phyloP scores from a whole-genome alignment of 352 stramenopile species.

The Pythium rishiriense region DNA sequence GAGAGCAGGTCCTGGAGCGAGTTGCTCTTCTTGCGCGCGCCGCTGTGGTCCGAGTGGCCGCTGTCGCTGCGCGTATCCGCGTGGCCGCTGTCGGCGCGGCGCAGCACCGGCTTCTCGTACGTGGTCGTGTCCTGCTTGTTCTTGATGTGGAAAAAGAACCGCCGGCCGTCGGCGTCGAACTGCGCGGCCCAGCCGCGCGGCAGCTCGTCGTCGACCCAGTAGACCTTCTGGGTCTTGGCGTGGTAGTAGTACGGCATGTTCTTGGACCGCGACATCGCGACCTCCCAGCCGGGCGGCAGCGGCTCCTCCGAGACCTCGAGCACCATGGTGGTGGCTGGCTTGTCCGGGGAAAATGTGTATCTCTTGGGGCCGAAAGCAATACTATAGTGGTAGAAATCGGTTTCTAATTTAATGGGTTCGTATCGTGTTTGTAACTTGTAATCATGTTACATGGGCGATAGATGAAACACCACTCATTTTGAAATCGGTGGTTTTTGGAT shows the following conservation, averaged over 20 bases:
- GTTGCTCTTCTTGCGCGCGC: conserved; percentile 68
- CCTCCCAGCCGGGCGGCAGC: conserved; percentile 71
- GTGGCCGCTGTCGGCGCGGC: conserved; percentile 9
- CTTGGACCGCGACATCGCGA: conserved; percentile 80
- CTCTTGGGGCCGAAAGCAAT: not conserved
- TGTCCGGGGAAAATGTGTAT: not conserved
- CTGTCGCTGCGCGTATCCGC: not conserved
- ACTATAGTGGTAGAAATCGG: not conserved
- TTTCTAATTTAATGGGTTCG: not conserved
- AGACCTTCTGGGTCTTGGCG: conserved; percentile 69
- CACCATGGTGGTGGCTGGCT: conserved; percentile 31
- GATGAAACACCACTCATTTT: not conserved
- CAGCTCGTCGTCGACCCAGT: conserved; percentile 83
- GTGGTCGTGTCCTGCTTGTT: conserved; percentile 69
- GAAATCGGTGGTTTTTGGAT: conserved; percentile 2
- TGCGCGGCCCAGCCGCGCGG: conserved; percentile 79
- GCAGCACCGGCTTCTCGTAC: conserved; percentile 73
- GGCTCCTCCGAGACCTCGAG: conserved; percentile 58
- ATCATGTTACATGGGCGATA: not conserved
- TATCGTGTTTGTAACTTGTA: not conserved
- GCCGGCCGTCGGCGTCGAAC: conserved; percentile 59
- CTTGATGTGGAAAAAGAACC: conserved; percentile 78
- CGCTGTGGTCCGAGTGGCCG: not conserved
- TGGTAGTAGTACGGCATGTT: conserved; percentile 89
- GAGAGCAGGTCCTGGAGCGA: conserved; percentile 77